These are phyloP conservation scores for Amylocystis lapponica DNA, from an alignment of 768 basidiomycete species.

Conservation along the genomic window DNA sequence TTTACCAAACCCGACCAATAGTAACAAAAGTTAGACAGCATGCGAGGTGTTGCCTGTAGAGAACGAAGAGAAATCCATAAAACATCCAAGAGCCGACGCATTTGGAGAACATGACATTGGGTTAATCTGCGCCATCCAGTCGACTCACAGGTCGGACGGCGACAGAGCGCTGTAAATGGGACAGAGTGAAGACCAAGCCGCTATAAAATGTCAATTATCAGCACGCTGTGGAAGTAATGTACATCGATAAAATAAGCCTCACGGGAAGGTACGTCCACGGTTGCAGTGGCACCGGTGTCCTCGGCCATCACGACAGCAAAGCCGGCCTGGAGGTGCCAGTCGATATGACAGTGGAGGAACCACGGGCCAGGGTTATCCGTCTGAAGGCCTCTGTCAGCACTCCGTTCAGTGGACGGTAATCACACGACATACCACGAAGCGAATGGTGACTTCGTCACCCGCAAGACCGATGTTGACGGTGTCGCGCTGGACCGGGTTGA, in stretches of 20 bases:
- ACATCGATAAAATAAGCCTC: neutral
- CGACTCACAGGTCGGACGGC: conserved; percentile 5
- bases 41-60: no score
- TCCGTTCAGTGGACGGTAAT: no score
- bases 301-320: conserved; percentile 39
- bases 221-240: neutral
- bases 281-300: conserved; percentile 18
- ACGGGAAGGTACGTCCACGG: conserved; percentile 11
- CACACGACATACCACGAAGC: conserved; percentile 15
- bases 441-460: conserved; percentile 19
- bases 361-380: conserved; percentile 89
- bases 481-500: conserved; percentile 33
- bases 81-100: no score
- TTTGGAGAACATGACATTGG: no score
- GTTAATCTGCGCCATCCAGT: no score
- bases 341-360: conserved; percentile 79
- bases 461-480: conserved; percentile 16
- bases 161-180: conserved; percentile 6
- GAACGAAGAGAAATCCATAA: no score
- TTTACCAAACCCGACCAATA: no score
- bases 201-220: neutral
- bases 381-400: neutral
- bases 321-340: conserved; percentile 67
- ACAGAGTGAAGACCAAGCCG: conserved; percentile 11
- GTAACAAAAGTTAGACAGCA: no score